phyloP scores from a whole-genome alignment of 2,329 filamentous ascomycete genomes.

The Penicillium palitans region DNA sequence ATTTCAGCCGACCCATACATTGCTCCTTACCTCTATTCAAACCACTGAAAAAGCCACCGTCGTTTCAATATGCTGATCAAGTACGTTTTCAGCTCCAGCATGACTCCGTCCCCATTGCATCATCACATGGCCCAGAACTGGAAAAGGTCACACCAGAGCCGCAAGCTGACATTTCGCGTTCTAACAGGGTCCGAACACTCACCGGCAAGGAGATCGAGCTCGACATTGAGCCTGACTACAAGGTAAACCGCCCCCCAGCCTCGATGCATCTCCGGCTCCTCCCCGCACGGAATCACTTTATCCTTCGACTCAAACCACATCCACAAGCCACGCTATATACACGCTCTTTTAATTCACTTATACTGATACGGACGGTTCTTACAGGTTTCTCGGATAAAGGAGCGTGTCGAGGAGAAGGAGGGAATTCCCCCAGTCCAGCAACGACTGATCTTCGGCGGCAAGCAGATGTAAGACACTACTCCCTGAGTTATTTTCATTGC shows the following conservation, averaged over 20 bases:
- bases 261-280: background rate
- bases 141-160: constrained; percentile 12
- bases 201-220: constrained; percentile 99
- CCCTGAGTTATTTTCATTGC: background rate
- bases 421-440: constrained; percentile 97
- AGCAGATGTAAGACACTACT: constrained; percentile 77
- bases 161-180: constrained; percentile 13
- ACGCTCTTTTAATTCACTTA: background rate
- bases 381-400: constrained; percentile 93
- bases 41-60: background rate
- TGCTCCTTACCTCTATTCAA: background rate
- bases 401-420: constrained; percentile 98
- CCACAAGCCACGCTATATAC: background rate
- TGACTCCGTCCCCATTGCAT: constrained; percentile 15
- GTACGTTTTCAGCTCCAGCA: constrained; percentile 33
- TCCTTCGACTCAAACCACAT: background rate
- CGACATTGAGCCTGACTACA: constrained; percentile 92
- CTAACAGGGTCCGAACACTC: constrained; percentile 82
- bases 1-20: background rate
- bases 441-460: constrained; percentile 91
- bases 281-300: background rate
- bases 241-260: constrained; percentile 56
- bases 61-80: constrained; percentile 53
- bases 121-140: constrained; percentile 15
- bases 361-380: background rate